These are phyloP conservation scores for Myxozyma neglecta DNA, from an alignment of 805 yeast genomes.

Conservation along the genomic window DNA sequence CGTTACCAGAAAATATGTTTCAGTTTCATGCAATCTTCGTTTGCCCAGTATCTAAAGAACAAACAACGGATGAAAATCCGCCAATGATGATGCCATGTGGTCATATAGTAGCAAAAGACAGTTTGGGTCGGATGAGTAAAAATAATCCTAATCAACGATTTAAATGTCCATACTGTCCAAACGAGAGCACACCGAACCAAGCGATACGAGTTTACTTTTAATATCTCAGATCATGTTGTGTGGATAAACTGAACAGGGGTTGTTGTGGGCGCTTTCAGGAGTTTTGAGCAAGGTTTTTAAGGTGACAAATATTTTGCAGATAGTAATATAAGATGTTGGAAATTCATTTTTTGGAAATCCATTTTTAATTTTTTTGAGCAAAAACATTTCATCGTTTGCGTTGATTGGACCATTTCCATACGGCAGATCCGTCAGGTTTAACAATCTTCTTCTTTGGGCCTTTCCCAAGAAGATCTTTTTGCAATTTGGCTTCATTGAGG, in stretches of 20 bases:
- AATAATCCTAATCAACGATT: constrained; percentile 48
- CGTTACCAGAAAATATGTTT: constrained; percentile 50
- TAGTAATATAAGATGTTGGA: neutral
- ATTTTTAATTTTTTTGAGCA: neutral
- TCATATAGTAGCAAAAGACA: constrained; percentile 60
- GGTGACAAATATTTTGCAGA: neutral
- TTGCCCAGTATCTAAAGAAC: constrained; percentile 70
- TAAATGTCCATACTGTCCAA: constrained; percentile 75
- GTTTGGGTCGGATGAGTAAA: constrained; percentile 50
- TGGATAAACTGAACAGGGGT: neutral
- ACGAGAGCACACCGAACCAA: constrained; percentile 45
- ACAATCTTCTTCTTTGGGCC: constrained; percentile 80
- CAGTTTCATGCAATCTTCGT: constrained; percentile 67
- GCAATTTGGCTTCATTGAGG: constrained; percentile 69
- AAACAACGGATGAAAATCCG: constrained; percentile 61
- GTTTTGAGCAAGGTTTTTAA: neutral
- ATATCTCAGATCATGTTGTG: neutral
- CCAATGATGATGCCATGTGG: constrained; percentile 63
- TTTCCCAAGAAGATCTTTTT: constrained; percentile 84
- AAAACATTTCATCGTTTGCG: constrained; percentile 38
- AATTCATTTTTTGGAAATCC: neutral
- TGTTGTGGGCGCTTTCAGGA: neutral
- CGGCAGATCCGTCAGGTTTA: constrained; percentile 63
- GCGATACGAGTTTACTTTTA: constrained; percentile 50
- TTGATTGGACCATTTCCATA: constrained; percentile 79